Evolutionary conservation across 768 basidiomycete genomes (phyloP).

Genomic region (Rhizopogon rudus): DNA sequence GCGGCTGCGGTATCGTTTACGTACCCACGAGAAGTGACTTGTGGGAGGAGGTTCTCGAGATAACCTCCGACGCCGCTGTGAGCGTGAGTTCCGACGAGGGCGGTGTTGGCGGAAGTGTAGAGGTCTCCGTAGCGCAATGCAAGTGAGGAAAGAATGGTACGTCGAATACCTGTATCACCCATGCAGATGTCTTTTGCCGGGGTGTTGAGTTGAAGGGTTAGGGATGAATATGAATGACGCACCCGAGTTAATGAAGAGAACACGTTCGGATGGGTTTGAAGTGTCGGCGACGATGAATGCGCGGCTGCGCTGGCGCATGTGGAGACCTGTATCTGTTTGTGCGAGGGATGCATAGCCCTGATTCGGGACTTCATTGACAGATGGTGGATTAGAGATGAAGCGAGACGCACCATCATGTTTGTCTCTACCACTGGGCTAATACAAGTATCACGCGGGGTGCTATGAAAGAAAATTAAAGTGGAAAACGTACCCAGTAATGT

Average conservation of each 20-base stretch:
- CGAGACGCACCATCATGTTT: constrained; percentile 64
- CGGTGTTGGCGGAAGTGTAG: constrained; percentile 68
- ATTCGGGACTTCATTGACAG: background rate
- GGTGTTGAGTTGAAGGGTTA: constrained; percentile 13
- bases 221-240: background rate
- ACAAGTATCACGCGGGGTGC: background rate
- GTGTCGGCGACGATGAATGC: constrained; percentile 72
- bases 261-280: constrained; percentile 46
- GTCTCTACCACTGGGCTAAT: constrained; percentile 72
- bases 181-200: constrained; percentile 57
- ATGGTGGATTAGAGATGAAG: background rate
- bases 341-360: constrained; percentile 63
- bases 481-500: constrained; percentile 60
- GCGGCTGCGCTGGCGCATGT: constrained; percentile 75
- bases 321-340: constrained; percentile 70
- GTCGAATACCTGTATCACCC: constrained; percentile 74
- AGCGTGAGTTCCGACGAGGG: constrained; percentile 69
- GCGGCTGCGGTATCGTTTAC: constrained; percentile 69
- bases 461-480: background rate
- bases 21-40: constrained; percentile 70
- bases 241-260: constrained; percentile 79
- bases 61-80: constrained; percentile 80
- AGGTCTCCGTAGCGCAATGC: constrained; percentile 53
- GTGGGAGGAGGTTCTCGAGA: constrained; percentile 72
- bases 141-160: constrained; percentile 58